Evolutionary conservation across 768 basidiomycete genomes (phyloP).

Genomic region (Macrolepiota dolichaula): DNA sequence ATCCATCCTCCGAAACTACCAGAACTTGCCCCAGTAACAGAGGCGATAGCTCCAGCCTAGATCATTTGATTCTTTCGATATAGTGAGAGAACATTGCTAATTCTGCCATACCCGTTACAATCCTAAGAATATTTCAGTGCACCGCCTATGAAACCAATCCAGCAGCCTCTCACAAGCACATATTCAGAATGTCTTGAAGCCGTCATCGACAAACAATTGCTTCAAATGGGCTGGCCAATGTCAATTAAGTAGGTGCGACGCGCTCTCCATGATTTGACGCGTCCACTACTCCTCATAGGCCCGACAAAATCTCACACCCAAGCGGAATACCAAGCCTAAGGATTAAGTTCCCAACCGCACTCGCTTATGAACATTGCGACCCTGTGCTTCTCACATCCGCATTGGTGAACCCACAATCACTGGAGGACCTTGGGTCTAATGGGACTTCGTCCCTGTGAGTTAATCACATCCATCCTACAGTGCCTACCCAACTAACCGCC

Average conservation of each 20-base stretch:
- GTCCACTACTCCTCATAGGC: no score
- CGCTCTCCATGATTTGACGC: no score
- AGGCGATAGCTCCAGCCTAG: constrained; percentile 1
- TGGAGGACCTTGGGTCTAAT: not conserved
- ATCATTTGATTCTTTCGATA: not conserved
- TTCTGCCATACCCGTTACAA: not conserved
- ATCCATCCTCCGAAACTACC: constrained; percentile 41
- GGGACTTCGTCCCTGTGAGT: not conserved
- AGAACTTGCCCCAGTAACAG: constrained; percentile 14
- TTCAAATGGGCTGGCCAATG: no score
- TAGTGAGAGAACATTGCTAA: not conserved
- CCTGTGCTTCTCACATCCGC: not conserved
- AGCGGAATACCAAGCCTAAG: not conserved
- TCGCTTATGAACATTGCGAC: no score
- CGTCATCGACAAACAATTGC: no score
- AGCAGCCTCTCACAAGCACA: no score
- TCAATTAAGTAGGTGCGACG: no score
- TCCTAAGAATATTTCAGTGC: not conserved
- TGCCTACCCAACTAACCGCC: not conserved
- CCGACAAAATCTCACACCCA: no score
- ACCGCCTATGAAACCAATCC: not conserved
- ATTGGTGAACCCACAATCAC: not conserved
- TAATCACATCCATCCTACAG: not conserved
- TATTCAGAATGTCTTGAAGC: no score
- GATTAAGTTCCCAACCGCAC: not conserved